A percentile compares a stretch with the other conserved stretches of the same genome.
These are phyloP conservation scores for Bipolaris cookei DNA, from an alignment of 2,329 filamentous ascomycete species.

Conservation along the genomic window DNA sequence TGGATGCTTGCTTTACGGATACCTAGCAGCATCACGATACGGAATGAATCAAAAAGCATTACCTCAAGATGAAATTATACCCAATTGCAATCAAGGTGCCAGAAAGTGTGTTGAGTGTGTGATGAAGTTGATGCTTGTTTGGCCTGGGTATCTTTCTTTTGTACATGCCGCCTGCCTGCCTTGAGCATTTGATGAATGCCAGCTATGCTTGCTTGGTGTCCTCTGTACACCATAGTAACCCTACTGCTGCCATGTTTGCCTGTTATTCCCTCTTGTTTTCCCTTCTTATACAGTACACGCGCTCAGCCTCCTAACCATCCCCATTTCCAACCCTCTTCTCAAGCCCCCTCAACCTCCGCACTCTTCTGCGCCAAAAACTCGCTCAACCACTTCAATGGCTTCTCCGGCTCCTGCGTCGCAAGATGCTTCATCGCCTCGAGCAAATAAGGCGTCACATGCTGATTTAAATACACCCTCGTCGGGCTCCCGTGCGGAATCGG, in stretches of 20 bases:
- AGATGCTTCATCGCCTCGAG: constrained; percentile 61
- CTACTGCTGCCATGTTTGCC: not conserved
- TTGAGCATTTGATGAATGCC: not conserved
- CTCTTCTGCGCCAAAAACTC: constrained; percentile 57
- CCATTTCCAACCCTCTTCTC: not conserved
- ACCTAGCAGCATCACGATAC: constrained; percentile 45
- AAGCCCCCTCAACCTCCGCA: constrained; percentile 54
- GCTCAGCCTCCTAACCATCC: not conserved
- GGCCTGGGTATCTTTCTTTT: constrained; percentile 29
- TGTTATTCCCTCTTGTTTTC: not conserved
- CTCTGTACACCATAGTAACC: not conserved
- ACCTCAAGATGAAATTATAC: constrained; percentile 33
- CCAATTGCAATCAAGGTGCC: constrained; percentile 24
- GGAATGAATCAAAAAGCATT: constrained; percentile 49
- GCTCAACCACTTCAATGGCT: constrained; percentile 57
- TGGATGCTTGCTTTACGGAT: constrained; percentile 47
- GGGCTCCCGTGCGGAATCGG: constrained; percentile 56
- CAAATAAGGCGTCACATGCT: constrained; percentile 58
- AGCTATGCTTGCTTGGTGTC: not conserved
- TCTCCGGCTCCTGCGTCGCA: constrained; percentile 58
- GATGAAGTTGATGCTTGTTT: constrained; percentile 17
- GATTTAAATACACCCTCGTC: constrained; percentile 58
- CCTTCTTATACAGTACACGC: not conserved
- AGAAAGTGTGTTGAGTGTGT: not conserved
- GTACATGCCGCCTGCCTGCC: constrained; percentile 8